Conservation (phyloP, 768 basidiomycete genomes). For the Tulasnella sp. region DNA sequence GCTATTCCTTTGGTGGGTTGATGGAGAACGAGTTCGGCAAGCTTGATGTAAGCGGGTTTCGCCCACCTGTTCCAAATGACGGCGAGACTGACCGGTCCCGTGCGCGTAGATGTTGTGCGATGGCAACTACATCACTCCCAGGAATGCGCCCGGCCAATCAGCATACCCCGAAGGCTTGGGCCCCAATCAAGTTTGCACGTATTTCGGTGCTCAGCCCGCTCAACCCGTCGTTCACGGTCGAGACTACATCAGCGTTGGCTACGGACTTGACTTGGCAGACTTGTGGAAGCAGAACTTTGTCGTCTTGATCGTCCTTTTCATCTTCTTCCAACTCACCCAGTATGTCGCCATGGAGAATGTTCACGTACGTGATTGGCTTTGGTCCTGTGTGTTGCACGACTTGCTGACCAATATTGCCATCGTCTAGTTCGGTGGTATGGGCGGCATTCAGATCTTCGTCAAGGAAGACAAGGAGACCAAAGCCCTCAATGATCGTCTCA, state of each 20-base stretch:
- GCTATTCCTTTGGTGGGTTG: conserved; percentile 70
- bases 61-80: conserved; percentile 26
- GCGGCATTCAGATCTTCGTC: conserved; percentile 44
- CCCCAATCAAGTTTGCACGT: conserved; percentile 33
- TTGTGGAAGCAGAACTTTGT: conserved; percentile 53
- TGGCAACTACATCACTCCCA: conserved; percentile 61
- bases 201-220: conserved; percentile 31
- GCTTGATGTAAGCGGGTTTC: conserved; percentile 46
- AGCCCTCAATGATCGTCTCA: conserved; percentile 43
- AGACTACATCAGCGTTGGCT: conserved; percentile 59
- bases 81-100: conserved; percentile 20
- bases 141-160: conserved; percentile 53
- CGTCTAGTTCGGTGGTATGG: conserved; percentile 49
- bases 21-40: conserved; percentile 87
- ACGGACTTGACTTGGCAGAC: conserved; percentile 35
- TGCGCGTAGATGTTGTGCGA: conserved; percentile 56
- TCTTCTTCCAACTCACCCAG: conserved; percentile 67
- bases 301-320: conserved; percentile 65
- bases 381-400: conserved; percentile 39
- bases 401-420: conserved; percentile 46
- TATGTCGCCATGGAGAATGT: conserved; percentile 62
- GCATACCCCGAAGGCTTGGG: conserved; percentile 57
- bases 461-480: conserved; percentile 45
- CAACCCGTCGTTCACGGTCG: conserved; percentile 45
- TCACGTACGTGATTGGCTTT: conserved; percentile 45